A percentile compares a stretch with the other conserved stretches of the same genome.
Evolutionary conservation across 768 basidiomycete genomes (phyloP).

Genomic region (Goffeauzyma gilvescens): DNA sequence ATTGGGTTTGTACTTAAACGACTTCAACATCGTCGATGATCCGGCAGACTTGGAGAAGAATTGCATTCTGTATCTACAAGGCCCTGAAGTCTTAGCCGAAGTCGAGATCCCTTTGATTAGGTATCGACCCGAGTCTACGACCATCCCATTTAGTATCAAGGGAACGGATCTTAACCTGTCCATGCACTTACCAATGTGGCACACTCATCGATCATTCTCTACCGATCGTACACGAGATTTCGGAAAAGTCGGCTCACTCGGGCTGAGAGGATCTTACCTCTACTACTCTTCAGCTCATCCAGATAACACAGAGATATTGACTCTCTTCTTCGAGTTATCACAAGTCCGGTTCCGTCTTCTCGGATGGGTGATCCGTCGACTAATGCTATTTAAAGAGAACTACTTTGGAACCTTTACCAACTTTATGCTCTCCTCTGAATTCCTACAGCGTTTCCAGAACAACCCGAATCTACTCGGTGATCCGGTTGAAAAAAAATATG

Average conservation of each 20-base stretch:
- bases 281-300: constrained; percentile 50
- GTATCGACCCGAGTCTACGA: constrained; percentile 52
- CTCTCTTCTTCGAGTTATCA: constrained; percentile 11
- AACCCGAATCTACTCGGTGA: constrained; percentile 50
- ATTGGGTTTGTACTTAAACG: constrained; percentile 69
- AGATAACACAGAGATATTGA: constrained; percentile 58
- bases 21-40: constrained; percentile 90
- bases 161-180: constrained; percentile 42
- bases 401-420: constrained; percentile 89
- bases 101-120: constrained; percentile 48
- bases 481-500: constrained; percentile 58
- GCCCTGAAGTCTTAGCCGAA: constrained; percentile 39
- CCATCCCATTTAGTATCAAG: constrained; percentile 47
- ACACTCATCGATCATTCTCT: constrained; percentile 59
- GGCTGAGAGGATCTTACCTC: constrained; percentile 50
- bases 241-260: constrained; percentile 42
- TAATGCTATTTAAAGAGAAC: constrained; percentile 78
- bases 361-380: constrained; percentile 74
- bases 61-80: constrained; percentile 55
- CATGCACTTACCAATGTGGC: constrained; percentile 71
- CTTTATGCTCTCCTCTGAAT: constrained; percentile 72
- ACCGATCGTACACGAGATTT: constrained; percentile 45
- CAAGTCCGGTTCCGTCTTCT: constrained; percentile 48
- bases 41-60: constrained; percentile 67
- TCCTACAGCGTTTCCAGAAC: constrained; percentile 47